These are phyloP conservation scores for Russula brevipes DNA, from an alignment of 768 basidiomycete genomes.

Conservation along the genomic window DNA sequence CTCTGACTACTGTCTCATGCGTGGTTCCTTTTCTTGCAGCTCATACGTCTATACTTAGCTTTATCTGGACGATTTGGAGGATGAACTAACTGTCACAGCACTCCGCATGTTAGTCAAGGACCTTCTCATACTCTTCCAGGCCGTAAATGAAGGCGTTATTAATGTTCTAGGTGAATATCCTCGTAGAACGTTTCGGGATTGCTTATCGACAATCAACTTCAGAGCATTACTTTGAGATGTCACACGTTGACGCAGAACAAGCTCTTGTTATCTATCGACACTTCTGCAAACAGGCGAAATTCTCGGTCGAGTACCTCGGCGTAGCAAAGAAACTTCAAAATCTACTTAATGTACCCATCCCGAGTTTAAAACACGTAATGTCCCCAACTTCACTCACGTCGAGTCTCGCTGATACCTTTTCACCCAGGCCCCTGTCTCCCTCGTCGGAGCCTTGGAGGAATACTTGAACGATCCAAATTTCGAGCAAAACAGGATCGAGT, in stretches of 20 bases:
- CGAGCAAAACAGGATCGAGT: slow-evolving; percentile 90
- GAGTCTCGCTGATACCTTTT: not conserved
- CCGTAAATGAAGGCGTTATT: slow-evolving; percentile 91
- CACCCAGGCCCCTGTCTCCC: slow-evolving; percentile 80
- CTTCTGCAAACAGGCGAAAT: slow-evolving; percentile 91
- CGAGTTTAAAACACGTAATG: slow-evolving; percentile 84
- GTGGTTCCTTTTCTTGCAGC: not conserved
- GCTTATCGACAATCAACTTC: not conserved
- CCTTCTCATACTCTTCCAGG: slow-evolving; percentile 90
- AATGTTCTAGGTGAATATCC: slow-evolving; percentile 61
- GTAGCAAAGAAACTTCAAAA: slow-evolving; percentile 93
- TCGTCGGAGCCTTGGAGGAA: slow-evolving; percentile 91
- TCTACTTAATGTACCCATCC: slow-evolving; percentile 87
- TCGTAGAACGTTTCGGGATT: slow-evolving; percentile 33
- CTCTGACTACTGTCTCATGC: slow-evolving; percentile 22
- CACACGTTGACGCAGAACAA: slow-evolving; percentile 80
- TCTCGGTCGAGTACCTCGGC: slow-evolving; percentile 86
- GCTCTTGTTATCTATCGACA: slow-evolving; percentile 85
- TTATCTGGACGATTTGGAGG: slow-evolving; percentile 88
- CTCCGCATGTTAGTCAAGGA: slow-evolving; percentile 95
- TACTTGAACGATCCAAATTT: slow-evolving; percentile 96
- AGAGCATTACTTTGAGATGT: slow-evolving; percentile 99
- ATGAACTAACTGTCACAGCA: slow-evolving; percentile 84
- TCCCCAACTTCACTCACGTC: not conserved
- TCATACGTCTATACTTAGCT: slow-evolving; percentile 48